Evolutionary conservation across 192 early-diverging fungal species (phyloP).

Genomic region (Mortierella hygrophila): DNA sequence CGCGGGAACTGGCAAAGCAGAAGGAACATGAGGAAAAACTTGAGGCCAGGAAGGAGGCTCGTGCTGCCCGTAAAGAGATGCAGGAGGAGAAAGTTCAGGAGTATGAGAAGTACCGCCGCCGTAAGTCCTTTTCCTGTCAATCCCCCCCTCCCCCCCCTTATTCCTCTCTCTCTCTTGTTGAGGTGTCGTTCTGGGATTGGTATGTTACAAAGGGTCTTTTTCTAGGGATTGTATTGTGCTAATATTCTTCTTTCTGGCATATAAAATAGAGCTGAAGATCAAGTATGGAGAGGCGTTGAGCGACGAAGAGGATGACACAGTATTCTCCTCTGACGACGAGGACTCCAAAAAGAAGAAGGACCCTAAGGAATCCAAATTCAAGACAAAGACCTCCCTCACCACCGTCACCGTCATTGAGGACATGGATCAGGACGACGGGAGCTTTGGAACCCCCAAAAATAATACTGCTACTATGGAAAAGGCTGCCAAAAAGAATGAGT

Average conservation of each 20-base stretch:
- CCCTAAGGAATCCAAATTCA: conserved; percentile 67
- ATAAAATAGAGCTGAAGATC: conserved; percentile 44
- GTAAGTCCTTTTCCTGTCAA: conserved; percentile 15
- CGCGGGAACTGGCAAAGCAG: conserved; percentile 60
- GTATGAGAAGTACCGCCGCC: conserved; percentile 61
- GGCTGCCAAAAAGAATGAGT: conserved; percentile 12
- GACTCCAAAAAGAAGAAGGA: conserved; percentile 39
- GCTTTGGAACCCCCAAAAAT: conserved; percentile 40
- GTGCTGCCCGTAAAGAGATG: conserved; percentile 64
- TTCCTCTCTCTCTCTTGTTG: no score
- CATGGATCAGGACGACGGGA: conserved; percentile 68
- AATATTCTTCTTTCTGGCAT: background rate
- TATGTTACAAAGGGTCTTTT: background rate
- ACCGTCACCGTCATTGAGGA: conserved; percentile 81
- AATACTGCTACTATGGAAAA: conserved; percentile 37
- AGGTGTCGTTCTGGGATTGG: background rate
- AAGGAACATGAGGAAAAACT: conserved; percentile 67
- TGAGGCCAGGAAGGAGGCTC: conserved; percentile 64
- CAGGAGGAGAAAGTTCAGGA: conserved; percentile 67
- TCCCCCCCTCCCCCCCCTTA: background rate
- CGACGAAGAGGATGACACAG: conserved; percentile 53
- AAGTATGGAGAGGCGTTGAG: conserved; percentile 50
- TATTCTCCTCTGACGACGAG: conserved; percentile 53
- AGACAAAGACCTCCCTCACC: conserved; percentile 67
- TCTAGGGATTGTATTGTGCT: background rate